These are phyloP conservation scores for Conticribra weissflogii DNA, from an alignment of 108 stramenopile genomes.

Conservation along the genomic window DNA sequence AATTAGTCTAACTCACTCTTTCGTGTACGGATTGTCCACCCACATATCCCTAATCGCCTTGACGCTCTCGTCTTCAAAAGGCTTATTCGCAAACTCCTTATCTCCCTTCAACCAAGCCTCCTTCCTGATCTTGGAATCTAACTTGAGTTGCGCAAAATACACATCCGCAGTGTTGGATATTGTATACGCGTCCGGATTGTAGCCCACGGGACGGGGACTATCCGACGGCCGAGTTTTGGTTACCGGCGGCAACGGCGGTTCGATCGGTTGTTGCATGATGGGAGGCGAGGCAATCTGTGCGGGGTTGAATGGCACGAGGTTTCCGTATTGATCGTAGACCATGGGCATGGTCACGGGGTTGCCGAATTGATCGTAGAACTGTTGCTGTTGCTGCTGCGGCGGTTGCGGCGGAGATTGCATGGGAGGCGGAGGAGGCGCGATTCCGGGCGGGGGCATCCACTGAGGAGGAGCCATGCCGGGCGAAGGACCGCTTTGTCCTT, in stretches of 20 bases:
- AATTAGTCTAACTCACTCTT: too few relatives aligned
- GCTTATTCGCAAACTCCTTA: slow-evolving; percentile 59
- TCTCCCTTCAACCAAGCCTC: slow-evolving; percentile 65
- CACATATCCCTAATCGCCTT: slow-evolving; percentile 50
- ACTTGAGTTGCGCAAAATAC: slow-evolving; percentile 88
- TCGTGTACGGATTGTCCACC: slow-evolving; percentile 70
- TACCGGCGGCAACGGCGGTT: slow-evolving; percentile 35
- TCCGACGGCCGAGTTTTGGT: slow-evolving; percentile 17
- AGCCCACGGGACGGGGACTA: slow-evolving; percentile 54
- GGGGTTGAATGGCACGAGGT: slow-evolving; percentile 31
- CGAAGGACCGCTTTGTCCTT: not conserved
- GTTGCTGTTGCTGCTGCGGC: slow-evolving; percentile 16
- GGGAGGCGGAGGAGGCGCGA: slow-evolving; percentile 5
- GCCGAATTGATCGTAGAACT: slow-evolving; percentile 42
- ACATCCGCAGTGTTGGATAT: slow-evolving; percentile 84
- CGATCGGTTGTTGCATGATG: too few relatives aligned
- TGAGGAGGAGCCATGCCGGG: slow-evolving; percentile 1
- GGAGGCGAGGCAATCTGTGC: slow-evolving; percentile 18
- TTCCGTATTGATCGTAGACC: slow-evolving; percentile 44
- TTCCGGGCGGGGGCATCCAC: not conserved
- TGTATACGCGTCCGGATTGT: slow-evolving; percentile 70
- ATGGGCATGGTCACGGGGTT: slow-evolving; percentile 43
- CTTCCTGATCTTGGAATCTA: slow-evolving; percentile 76
- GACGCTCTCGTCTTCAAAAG: slow-evolving; percentile 66
- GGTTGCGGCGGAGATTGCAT: too few relatives aligned